Conservation (phyloP, 106 monocot genomes). For the Xerophyta viscosa region DNA sequence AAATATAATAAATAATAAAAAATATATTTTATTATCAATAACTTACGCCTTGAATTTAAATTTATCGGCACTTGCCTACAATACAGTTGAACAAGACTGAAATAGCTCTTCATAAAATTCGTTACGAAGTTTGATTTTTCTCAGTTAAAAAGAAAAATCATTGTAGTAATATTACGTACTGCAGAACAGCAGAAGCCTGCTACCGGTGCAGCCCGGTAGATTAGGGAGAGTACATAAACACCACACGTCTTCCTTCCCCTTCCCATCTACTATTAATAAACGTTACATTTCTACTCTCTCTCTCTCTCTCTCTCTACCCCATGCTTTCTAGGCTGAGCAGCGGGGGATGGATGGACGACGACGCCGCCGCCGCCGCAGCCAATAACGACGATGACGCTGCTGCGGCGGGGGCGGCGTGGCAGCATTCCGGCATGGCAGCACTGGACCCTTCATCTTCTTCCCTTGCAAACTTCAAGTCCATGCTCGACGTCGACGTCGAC, state of each 20-base stretch:
- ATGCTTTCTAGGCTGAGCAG: conserved; percentile 36
- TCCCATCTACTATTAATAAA: background rate
- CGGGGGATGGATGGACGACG: conserved; percentile 34
- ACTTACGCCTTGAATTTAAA: no score
- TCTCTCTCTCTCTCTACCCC: conserved; percentile 1
- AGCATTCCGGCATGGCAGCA: background rate
- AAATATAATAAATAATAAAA: no score
- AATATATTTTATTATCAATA: no score
- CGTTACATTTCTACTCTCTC: background rate
- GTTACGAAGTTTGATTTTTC: no score
- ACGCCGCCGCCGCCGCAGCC: conserved; percentile 8
- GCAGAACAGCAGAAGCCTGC: no score
- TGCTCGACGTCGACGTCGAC: conserved; percentile 61
- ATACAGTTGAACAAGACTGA: no score
- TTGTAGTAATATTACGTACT: no score
- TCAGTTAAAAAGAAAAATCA: no score
- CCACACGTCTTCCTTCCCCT: background rate
- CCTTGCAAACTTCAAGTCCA: conserved; percentile 40
- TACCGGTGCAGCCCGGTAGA: no score
- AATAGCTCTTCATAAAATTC: no score
- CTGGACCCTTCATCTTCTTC: background rate
- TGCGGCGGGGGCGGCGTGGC: conserved; percentile 3
- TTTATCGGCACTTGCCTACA: no score
- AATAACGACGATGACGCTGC: conserved; percentile 14
- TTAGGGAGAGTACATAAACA: no score